Evolutionary conservation across 176 grass and related monocot genomes (phyloP), one percentile per base, ranked within the genome.

Genomic region (Hsuehochloa calcarea): DNA sequence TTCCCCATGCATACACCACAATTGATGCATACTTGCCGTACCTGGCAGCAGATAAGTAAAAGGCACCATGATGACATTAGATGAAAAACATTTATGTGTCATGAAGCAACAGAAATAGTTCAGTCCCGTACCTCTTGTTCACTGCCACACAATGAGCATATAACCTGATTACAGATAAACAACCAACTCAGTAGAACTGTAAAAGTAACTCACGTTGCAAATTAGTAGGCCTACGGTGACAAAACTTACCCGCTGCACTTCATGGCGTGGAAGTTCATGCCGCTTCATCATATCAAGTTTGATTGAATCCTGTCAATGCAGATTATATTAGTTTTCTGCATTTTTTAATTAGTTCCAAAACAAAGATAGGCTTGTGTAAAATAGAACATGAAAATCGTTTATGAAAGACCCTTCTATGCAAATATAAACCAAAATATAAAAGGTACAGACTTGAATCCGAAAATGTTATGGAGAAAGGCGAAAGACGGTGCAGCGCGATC

Each of bases 1-100:
- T 87, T 91, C 16, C 87, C 96, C 96, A 98, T 96, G 75, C 91
- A 89, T 37, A 94, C 93, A 65, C 91, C 91, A 38, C 96, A 98
- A 34, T 70, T 98, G 26, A 94, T 44, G 44, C 96, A 96, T 82
- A 91, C 65, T 88, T 96, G 91, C 63, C 11, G 86, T 45, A 92
- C 96, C 96, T 98, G 85, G 29, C 29, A 92, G 5, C 22, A 90
- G 54, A 89, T 23, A 91, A 70, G n/a, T 40, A 80, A 79, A 78
- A 77, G 55, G 8, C 6, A 86, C 10, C 85, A 23, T 80, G n/a
- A 77, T 52, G n/a, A 68, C 46, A 69, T 22, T 73, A 86, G 17
- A 77, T 43, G 20, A 5, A 19, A 72, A 78, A 70, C 8, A 64
- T 70, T 43, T 80, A 35, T 27, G 20, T 51, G 10, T 47, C 35